Conservation (phyloP, 1,284 basidiomycete species). For the Stereum hirsutum region DNA sequence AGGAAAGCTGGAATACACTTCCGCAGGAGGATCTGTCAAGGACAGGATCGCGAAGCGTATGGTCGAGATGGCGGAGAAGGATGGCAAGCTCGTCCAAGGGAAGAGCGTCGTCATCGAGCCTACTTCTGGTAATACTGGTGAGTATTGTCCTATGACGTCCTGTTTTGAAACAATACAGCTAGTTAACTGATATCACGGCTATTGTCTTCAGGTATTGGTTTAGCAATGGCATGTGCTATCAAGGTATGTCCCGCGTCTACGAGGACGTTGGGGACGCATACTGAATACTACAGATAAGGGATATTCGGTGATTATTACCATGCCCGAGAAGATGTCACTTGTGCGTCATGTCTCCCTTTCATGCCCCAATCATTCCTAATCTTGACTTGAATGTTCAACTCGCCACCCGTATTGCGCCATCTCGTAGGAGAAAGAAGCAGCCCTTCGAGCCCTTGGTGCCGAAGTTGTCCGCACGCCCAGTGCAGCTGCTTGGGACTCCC, state of each 20-base stretch:
- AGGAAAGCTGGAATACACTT: slow-evolving; percentile 87
- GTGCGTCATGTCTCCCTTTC: slow-evolving; percentile 27
- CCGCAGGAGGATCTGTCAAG: slow-evolving; percentile 91
- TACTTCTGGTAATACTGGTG: slow-evolving; percentile 92
- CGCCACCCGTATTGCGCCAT: background rate
- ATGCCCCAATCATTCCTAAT: background rate
- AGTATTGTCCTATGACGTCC: slow-evolving; percentile 14
- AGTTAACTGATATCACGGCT: background rate
- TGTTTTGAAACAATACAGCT: too few species aligned
- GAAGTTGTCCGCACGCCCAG: slow-evolving; percentile 94
- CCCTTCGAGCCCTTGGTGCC: slow-evolving; percentile 86
- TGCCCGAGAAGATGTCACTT: slow-evolving; percentile 95
- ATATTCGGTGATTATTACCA: slow-evolving; percentile 88
- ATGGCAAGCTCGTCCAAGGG: slow-evolving; percentile 81
- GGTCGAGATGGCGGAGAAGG: slow-evolving; percentile 86
- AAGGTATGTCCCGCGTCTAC: slow-evolving; percentile 44
- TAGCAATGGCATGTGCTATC: slow-evolving; percentile 88
- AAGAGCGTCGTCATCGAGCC: slow-evolving; percentile 92
- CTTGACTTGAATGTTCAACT: slow-evolving; percentile 1
- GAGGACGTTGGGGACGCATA: slow-evolving; percentile 21
- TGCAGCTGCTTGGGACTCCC: slow-evolving; percentile 77
- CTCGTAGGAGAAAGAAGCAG: slow-evolving; percentile 93
- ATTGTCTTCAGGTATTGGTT: slow-evolving; percentile 63
- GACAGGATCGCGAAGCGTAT: slow-evolving; percentile 97
- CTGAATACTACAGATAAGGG: slow-evolving; percentile 84